Base-by-base conservation (phyloP, 2,329 filamentous ascomycete species). In the Cyanodermella asteris region DNA sequence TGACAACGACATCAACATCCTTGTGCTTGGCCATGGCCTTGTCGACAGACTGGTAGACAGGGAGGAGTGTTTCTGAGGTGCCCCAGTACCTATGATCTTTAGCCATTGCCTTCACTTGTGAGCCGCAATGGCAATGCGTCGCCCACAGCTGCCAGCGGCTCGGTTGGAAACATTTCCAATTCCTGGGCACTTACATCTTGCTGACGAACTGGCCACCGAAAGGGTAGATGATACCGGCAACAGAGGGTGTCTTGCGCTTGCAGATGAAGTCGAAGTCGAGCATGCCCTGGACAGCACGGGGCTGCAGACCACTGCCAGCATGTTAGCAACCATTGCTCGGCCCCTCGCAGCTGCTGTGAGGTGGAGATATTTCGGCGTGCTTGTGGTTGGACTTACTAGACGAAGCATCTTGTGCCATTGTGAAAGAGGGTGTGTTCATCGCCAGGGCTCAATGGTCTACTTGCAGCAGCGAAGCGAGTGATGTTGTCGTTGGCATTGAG, bases 261-360 rank as follows among this genome's bases (percentile, higher is more conserved):
- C 87, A 97, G 61, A 97, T 97, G 68, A 94, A 97, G 65, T 97
- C 87, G 54, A 97, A 97, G 57, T 97, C 87, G 51, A 97, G 76
- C 74, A 82, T 82, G 51, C 75, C 75, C 60, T 82, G 76, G 38
- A 82, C 76, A 41, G 77, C 76, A 53, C 82, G 72, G 47, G 87
- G 84, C 62, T 97, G 87, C 49, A 97, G 78, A 54, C 87, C 87
- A 60, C 65, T 71, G 42, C 25, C 4, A 20, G 16, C 10, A 18
- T 11, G 18, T 32, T 8, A 24, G 16, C 6, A 26, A n/a, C 12
- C 11, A n/a, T n/a, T 13, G 11, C 13, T 4, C 18, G 5, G 8
- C 6, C 19, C 20, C 8, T 26, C 12, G 18, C 10, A 13, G 9
- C 5, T 18, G 15, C 17, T 6, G 8, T n/a, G n/a, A n/a, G n/a